phyloP scores from a whole-genome alignment of 139 green algal genomes.

The Chlamydomonas sp. region DNA sequence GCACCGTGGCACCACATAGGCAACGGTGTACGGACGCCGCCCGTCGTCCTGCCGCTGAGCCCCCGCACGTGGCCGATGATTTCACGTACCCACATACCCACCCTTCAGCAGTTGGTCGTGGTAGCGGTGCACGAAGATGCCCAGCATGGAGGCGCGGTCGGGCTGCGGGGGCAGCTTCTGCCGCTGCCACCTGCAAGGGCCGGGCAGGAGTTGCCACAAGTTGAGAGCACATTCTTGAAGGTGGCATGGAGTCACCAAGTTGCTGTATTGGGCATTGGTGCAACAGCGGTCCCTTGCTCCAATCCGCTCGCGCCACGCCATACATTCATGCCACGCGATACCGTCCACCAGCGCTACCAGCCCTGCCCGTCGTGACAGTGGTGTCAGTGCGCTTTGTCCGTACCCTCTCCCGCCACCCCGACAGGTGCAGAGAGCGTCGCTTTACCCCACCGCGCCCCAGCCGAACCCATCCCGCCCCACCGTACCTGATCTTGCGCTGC shows the following conservation, averaged over 20 bases:
- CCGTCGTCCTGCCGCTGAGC: too few species aligned
- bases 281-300: neutral
- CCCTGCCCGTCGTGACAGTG: too few species aligned
- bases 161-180: conserved; percentile 4
- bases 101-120: conserved; percentile 37
- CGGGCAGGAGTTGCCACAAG: neutral
- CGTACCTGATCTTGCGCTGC: conserved; percentile 27
- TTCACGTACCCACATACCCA: neutral
- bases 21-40: too few species aligned
- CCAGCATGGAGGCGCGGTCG: conserved; percentile 26
- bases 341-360: neutral
- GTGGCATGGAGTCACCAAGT: neutral
- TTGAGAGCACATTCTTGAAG: neutral
- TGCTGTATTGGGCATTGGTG: neutral
- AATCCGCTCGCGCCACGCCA: neutral
- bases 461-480: neutral
- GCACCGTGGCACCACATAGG: too few species aligned
- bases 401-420: neutral
- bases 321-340: neutral
- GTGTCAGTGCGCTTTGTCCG: too few species aligned
- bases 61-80: too few species aligned
- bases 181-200: conserved; percentile 13
- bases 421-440: neutral
- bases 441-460: neutral
- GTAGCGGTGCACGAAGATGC: conserved; percentile 33